phyloP scores from a whole-genome alignment of 176 grass and related monocot species.

The Oryza meridionalis region DNA sequence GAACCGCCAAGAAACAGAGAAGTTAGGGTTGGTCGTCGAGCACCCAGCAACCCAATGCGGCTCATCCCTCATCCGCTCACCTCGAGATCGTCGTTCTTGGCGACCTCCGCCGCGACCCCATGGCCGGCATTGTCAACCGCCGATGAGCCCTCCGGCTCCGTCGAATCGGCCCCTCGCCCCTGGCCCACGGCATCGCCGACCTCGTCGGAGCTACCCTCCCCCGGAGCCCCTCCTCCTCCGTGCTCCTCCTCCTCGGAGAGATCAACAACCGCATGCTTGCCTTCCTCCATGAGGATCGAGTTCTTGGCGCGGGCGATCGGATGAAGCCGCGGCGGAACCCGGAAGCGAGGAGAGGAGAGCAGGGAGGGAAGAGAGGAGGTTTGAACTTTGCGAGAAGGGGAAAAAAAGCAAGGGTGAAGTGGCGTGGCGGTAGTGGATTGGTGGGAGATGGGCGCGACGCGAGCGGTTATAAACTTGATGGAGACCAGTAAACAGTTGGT shows the following conservation, averaged over 20 bases:
- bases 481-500: not conserved
- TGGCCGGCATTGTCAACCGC: too few relatives aligned
- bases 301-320: not conserved
- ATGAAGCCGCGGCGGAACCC: not conserved
- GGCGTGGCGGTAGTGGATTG: not conserved
- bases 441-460: not conserved
- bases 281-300: slow-evolving; percentile 29
- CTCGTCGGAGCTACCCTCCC: not conserved
- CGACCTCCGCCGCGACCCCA: not conserved
- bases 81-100: not conserved
- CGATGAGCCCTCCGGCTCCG: not conserved
- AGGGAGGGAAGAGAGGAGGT: not conserved
- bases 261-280: not conserved
- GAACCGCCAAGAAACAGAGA: slow-evolving; percentile 30
- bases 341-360: not conserved
- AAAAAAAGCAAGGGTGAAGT: not conserved
- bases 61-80: not conserved
- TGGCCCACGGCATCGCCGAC: not conserved
- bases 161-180: not conserved
- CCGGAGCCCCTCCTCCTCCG: not conserved
- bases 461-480: slow-evolving; percentile 8
- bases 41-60: not conserved
- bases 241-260: not conserved
- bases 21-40: not conserved
- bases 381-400: not conserved